Base-by-base conservation (phyloP, 2,329 filamentous ascomycete species). In the Sporothrix sp. region DNA sequence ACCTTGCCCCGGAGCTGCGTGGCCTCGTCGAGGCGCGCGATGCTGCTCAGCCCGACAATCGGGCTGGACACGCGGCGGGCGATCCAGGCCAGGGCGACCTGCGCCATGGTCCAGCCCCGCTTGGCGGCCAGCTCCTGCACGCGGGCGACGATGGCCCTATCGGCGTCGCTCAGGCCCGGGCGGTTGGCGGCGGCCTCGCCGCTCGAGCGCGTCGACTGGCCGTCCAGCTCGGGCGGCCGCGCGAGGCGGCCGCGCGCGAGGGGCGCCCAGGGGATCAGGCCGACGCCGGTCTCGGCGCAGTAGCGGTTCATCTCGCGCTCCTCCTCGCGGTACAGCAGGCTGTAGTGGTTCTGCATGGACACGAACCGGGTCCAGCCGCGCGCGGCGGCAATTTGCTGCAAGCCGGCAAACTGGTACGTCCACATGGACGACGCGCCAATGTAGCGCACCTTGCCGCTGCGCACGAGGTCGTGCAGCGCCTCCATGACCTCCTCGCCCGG, bases 1-100 rank as follows among this genome's bases (percentile, higher is more conserved):
- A 68, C 68, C 36, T 74, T 71, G 3, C 66, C 68, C 5, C 66
- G 57, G 0, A 68, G 65, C 3, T 68, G 65, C 16, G 81, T 68
- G 1, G 78, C 77, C 66, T 85, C 79, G 32, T 82, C 75, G 39
- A 85, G 74, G n/a, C 81, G 68, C 52, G 71, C 68, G 30, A 74
- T 67, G 48, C 70, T 82, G 55, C 71, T 76, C 57, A 85, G 68
- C 0, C 82, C 81, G 48, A 83, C 67, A 52, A 85, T 84, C 2
- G 79, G 80, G 56, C 71, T 76, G 21, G 71, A 64, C 6, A 74
- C 71, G 39, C 72, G 68, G 55, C 72, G 69, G 56, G 77, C 66
- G 51, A 74, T 72, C 82, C 82, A 86, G 3, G 79, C 80, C 50
- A 82, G 70, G 1, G 78, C 74, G 18, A 86, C 75, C 51, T 82